Percentiles rank a stretch among this genome's conserved stretches.
These are phyloP conservation scores for Populus hybrid DNA, from an alignment of 441 rosid species.

Conservation along the genomic window DNA sequence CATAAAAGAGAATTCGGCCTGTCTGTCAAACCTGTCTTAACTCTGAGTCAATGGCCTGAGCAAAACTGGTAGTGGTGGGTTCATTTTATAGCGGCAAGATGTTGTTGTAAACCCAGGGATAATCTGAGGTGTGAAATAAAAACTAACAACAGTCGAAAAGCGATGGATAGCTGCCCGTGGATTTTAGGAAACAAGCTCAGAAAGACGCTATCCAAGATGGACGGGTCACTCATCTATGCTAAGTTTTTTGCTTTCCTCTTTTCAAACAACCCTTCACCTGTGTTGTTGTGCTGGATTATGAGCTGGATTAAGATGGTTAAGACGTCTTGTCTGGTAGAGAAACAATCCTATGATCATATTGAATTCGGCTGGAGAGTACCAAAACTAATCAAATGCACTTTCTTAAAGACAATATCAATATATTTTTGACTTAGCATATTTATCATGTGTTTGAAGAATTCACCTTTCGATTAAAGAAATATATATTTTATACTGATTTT, in stretches of 20 bases:
- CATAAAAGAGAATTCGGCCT: neutral
- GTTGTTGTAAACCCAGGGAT: neutral
- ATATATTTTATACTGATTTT: too few relatives aligned
- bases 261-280: neutral
- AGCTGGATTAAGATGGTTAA: neutral
- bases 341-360: neutral
- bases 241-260: too few relatives aligned
- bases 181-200: neutral
- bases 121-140: neutral
- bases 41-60: neutral
- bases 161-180: neutral
- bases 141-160: neutral
- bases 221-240: neutral
- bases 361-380: neutral
- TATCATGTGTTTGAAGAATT: neutral
- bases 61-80: neutral
- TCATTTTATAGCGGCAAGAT: neutral
- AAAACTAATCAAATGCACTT: too few relatives aligned
- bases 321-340: neutral
- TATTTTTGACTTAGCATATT: neutral
- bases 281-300: neutral
- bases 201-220: neutral
- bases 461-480: neutral
- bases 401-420: too few relatives aligned
- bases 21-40: neutral